A percentile compares a stretch with the other conserved stretches of the same genome.
phyloP scores from a whole-genome alignment of 176 grass and related monocot genomes.

The Zizania latifolia region DNA sequence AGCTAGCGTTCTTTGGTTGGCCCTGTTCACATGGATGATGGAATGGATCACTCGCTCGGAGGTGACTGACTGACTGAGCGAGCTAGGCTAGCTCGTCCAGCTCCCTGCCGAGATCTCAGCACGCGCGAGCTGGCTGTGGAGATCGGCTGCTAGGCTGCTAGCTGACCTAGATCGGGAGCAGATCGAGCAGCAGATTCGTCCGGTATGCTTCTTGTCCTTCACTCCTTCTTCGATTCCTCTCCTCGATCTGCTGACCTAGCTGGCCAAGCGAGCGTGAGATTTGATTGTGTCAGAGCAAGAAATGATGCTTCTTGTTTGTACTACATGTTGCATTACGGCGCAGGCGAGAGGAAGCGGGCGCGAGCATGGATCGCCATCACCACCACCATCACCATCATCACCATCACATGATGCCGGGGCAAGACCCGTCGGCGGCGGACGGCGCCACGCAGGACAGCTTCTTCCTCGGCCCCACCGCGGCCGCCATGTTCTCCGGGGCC shows the following conservation, averaged over 20 bases:
- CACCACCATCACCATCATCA: conserved; percentile 43
- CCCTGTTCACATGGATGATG: conserved; percentile 5
- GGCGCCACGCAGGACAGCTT: conserved; percentile 45
- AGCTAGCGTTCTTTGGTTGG: neutral
- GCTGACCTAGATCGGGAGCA: conserved; percentile 16
- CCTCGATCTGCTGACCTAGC: conserved; percentile 17
- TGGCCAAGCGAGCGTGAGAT: neutral
- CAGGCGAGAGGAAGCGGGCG: neutral
- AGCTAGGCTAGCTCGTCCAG: neutral
- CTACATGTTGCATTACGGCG: conserved; percentile 10
- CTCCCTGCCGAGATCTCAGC: conserved; percentile 4
- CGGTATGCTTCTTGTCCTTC: conserved; percentile 21
- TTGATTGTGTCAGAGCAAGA: conserved; percentile 36
- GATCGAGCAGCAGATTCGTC: conserved; percentile 8
- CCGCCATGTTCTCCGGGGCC: conserved; percentile 35
- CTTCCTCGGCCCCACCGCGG: conserved; percentile 41
- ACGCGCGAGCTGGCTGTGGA: neutral
- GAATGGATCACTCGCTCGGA: conserved; percentile 7
- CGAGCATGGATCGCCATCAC: conserved; percentile 32
- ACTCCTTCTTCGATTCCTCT: neutral
- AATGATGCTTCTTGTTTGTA: conserved; percentile 15
- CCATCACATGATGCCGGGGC: conserved; percentile 60
- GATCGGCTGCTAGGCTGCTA: neutral
- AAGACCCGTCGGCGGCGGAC: conserved; percentile 32
- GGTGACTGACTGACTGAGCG: neutral